A percentile compares a stretch with the other conserved stretches of the same genome.
Evolutionary conservation across 164 flowering plant genomes (phyloP).

Genomic region (Kingdonia uniflora): DNA sequence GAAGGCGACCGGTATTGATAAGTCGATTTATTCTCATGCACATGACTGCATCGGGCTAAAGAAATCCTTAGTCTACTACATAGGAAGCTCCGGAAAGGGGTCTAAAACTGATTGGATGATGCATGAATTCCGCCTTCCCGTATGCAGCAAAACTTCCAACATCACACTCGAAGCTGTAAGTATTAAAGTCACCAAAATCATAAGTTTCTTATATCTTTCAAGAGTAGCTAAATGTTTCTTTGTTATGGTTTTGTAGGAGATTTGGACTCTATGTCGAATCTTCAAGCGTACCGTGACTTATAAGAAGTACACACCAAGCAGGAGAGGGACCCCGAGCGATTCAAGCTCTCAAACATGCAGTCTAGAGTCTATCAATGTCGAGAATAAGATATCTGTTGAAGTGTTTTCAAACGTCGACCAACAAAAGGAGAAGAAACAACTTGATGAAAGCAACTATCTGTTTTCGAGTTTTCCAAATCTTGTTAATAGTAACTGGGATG

Average conservation of each 20-base stretch:
- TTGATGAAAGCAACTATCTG: conserved; percentile 11
- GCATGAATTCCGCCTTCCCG: conserved; percentile 96
- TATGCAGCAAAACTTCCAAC: conserved; percentile 8
- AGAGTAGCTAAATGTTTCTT: neutral
- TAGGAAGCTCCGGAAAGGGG: conserved; percentile 92
- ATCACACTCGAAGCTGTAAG: conserved; percentile 48
- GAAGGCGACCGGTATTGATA: conserved; percentile 96
- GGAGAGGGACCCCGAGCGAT: conserved; percentile 11
- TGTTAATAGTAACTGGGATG: conserved; percentile 37
- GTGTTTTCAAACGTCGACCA: conserved; percentile 5
- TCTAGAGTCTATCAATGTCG: conserved; percentile 23
- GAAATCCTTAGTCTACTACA: conserved; percentile 82
- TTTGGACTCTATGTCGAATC: conserved; percentile 89
- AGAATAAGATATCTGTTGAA: conserved; percentile 16
- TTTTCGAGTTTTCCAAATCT: conserved; percentile 1
- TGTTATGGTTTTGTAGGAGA: conserved; percentile 44
- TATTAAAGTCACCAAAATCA: neutral
- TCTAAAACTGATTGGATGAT: conserved; percentile 98
- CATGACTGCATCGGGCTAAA: conserved; percentile 65
- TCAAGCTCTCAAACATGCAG: conserved; percentile 27
- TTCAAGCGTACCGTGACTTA: conserved; percentile 46
- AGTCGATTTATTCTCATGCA: conserved; percentile 41
- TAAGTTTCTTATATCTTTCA: neutral
- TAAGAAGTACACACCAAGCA: conserved; percentile 35
- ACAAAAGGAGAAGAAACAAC: conserved; percentile 15